A percentile compares a stretch with the other conserved stretches of the same genome.
phyloP scores from a whole-genome alignment of 1,284 basidiomycete species.

The Sphagnurus paluster region DNA sequence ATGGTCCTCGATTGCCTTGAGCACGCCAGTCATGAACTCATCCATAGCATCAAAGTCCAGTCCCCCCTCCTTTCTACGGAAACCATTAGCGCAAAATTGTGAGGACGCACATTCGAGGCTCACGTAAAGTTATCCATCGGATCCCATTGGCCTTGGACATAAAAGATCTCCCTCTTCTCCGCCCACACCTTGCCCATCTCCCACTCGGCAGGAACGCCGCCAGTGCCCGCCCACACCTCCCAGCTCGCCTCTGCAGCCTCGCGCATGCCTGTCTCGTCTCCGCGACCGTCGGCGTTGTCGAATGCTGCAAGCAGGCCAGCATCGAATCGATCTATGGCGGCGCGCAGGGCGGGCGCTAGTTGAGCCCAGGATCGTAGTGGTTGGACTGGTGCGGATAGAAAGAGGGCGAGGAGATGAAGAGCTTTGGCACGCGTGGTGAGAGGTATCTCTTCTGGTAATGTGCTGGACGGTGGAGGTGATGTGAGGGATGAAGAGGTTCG shows the following conservation, averaged over 20 bases:
- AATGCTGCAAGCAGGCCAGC: slow-evolving; percentile 82
- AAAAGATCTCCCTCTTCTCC: slow-evolving; percentile 94
- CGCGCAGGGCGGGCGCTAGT: slow-evolving; percentile 66
- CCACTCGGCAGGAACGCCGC: slow-evolving; percentile 55
- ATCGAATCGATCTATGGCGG: slow-evolving; percentile 86
- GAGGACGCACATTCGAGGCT: slow-evolving; percentile 33
- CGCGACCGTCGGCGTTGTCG: slow-evolving; percentile 74
- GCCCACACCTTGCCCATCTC: slow-evolving; percentile 92
- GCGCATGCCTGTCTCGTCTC: slow-evolving; percentile 74
- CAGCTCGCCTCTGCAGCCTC: slow-evolving; percentile 82
- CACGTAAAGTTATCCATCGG: slow-evolving; percentile 84
- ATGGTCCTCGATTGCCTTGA: slow-evolving; percentile 69
- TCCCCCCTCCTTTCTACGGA: slow-evolving; percentile 39
- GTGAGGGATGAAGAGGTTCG: not conserved
- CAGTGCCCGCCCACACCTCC: slow-evolving; percentile 61
- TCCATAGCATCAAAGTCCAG: slow-evolving; percentile 95
- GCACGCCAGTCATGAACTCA: slow-evolving; percentile 75
- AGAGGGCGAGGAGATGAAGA: slow-evolving; percentile 70
- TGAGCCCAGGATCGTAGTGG: slow-evolving; percentile 70
- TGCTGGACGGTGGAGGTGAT: slow-evolving; percentile 4
- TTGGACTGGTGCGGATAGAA: slow-evolving; percentile 65
- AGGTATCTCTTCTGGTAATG: slow-evolving; percentile 24
- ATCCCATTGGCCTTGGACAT: slow-evolving; percentile 79
- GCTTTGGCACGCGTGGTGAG: slow-evolving; percentile 57
- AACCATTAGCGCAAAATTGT: slow-evolving; percentile 1